These are phyloP conservation scores for Calycina marina DNA, from an alignment of 2,329 filamentous ascomycete genomes.

Conservation along the genomic window DNA sequence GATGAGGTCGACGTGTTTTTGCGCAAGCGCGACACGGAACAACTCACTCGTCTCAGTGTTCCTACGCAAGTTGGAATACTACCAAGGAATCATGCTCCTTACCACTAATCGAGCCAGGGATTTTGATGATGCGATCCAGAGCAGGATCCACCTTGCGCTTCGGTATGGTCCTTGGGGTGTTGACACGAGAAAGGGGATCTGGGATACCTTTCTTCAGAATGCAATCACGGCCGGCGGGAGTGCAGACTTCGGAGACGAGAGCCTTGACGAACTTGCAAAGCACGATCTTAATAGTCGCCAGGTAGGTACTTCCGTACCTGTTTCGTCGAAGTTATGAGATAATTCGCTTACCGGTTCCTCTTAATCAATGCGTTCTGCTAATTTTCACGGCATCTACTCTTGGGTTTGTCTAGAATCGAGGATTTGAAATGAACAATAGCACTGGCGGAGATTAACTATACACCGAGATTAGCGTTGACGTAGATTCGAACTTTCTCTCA, in stretches of 20 bases:
- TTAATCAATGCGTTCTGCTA: no score
- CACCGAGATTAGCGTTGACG: no score
- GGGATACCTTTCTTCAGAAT: background rate
- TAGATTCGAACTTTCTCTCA: no score
- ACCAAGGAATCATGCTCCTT: constrained; percentile 27
- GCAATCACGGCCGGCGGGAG: background rate
- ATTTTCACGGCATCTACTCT: no score
- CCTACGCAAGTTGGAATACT: constrained; percentile 26
- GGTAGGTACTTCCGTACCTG: constrained; percentile 27
- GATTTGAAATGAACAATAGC: no score
- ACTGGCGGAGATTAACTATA: no score
- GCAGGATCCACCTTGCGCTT: constrained; percentile 21
- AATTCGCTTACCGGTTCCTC: background rate
- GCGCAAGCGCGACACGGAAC: constrained; percentile 18
- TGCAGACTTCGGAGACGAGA: constrained; percentile 42
- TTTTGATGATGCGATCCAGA: constrained; percentile 26
- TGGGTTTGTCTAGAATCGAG: no score
- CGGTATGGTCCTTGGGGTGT: background rate
- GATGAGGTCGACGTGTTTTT: constrained; percentile 38
- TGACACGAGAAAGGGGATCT: background rate
- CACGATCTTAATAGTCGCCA: constrained; percentile 56
- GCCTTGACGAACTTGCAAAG: constrained; percentile 51
- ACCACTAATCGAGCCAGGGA: constrained; percentile 26
- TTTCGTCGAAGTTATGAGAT: background rate
- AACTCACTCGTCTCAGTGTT: constrained; percentile 20